phyloP scores from a whole-genome alignment of 306 rosid genomes.

The Ormosia semicastrata region DNA sequence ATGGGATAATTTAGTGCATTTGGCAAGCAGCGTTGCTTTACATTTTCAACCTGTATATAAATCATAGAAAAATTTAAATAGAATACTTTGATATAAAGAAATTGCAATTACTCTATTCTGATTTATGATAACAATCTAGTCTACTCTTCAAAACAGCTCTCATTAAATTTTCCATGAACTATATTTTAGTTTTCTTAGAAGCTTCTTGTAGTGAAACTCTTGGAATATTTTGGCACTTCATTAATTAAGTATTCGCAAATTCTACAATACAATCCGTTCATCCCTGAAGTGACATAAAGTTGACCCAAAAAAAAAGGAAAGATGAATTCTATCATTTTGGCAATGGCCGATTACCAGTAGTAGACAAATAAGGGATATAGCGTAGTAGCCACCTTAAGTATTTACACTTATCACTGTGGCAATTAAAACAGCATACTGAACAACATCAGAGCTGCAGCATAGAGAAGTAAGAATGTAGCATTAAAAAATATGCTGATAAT shows the following conservation, averaged over 20 bases:
- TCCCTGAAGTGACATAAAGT: not conserved
- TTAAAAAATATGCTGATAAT: not conserved
- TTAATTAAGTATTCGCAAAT: not conserved
- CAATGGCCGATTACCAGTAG: not conserved
- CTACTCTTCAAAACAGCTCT: constrained; percentile 1
- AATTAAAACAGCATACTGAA: not conserved
- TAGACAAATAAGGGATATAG: not conserved
- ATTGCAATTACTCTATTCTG: constrained; percentile 14
- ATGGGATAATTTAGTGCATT: constrained; percentile 93
- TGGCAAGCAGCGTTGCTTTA: constrained; percentile 94
- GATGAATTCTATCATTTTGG: not conserved
- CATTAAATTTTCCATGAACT: not conserved
- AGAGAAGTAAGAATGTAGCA: constrained; percentile 4
- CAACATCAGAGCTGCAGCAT: constrained; percentile 10
- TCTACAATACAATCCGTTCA: not conserved
- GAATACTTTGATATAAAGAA: constrained; percentile 6
- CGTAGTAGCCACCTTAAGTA: not conserved
- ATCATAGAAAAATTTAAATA: not conserved
- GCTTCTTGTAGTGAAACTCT: constrained; percentile 7
- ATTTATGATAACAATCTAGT: constrained; percentile 6
- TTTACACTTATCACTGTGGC: not conserved
- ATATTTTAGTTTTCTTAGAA: not conserved
- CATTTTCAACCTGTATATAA: constrained; percentile 84
- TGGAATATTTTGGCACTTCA: not conserved
- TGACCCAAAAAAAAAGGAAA: not conserved